Percentiles rank a stretch among this genome's conserved stretches.
These are phyloP conservation scores for Stygiomarasmius scandens DNA, from an alignment of 1,284 basidiomycete genomes.

Conservation along the genomic window DNA sequence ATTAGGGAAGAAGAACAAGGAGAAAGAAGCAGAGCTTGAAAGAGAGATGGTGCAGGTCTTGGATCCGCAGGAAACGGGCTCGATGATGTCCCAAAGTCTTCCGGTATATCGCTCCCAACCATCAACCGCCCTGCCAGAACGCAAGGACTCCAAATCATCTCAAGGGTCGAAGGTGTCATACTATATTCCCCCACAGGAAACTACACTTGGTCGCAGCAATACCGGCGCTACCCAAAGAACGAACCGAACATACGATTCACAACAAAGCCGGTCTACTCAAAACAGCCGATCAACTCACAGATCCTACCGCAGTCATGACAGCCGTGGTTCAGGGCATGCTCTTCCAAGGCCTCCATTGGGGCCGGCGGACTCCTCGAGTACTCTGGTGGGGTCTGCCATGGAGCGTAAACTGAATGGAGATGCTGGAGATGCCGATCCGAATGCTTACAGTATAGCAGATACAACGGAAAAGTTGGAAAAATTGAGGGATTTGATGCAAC, in stretches of 20 bases:
- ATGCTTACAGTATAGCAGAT: constrained; percentile 46
- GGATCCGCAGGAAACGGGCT: constrained; percentile 14
- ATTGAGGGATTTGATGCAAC: constrained; percentile 70
- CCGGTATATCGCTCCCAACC: constrained; percentile 43
- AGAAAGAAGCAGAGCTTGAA: constrained; percentile 42
- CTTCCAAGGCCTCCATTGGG: constrained; percentile 45
- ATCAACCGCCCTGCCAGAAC: constrained; percentile 37
- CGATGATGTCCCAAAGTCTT: constrained; percentile 38
- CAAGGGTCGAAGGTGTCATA: constrained; percentile 27
- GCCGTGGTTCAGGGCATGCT: constrained; percentile 10
- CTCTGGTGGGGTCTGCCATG: constrained; percentile 72
- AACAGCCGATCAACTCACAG: constrained; percentile 21
- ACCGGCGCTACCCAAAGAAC: constrained; percentile 18
- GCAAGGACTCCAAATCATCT: constrained; percentile 43
- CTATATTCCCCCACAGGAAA: background rate
- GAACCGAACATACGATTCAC: constrained; percentile 16
- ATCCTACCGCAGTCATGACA: constrained; percentile 24
- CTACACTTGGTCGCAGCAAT: constrained; percentile 25
- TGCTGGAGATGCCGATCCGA: constrained; percentile 30
- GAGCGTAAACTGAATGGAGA: constrained; percentile 68
- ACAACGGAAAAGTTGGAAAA: constrained; percentile 66
- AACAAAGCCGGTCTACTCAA: constrained; percentile 18
- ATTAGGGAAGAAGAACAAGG: constrained; percentile 59
- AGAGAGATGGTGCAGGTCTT: constrained; percentile 36
- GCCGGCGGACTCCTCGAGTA: constrained; percentile 65